Evolutionary conservation across 139 green algal species (phyloP).

Genomic region (Choricystis sp.): DNA sequence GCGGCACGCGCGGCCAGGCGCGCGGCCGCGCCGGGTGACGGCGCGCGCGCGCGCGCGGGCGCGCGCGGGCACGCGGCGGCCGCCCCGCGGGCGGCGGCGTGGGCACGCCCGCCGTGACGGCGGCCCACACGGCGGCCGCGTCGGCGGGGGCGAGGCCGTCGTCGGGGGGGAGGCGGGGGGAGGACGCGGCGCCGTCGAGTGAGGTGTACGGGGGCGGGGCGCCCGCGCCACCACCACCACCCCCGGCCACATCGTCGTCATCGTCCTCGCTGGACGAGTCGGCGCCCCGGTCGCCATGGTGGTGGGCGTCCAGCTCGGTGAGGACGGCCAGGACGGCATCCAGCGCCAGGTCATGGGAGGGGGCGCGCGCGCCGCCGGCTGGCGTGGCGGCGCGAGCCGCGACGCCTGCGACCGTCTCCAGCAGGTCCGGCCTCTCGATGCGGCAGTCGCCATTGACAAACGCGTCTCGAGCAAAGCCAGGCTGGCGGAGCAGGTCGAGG

Average conservation of each 20-base stretch:
- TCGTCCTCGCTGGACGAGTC: not conserved
- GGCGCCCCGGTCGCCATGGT: not conserved
- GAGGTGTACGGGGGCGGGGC: not conserved
- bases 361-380: constrained; percentile 41
- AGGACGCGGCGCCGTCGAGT: not conserved
- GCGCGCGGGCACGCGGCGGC: not conserved
- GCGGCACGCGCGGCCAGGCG: not conserved
- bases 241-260: not conserved
- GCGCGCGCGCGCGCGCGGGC: not conserved
- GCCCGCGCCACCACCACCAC: not conserved
- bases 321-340: constrained; percentile 81
- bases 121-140: not conserved
- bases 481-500: constrained; percentile 74
- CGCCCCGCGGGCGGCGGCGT: too few relatives aligned
- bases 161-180: not conserved
- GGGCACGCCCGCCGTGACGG: not conserved
- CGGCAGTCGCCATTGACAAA: constrained; percentile 86
- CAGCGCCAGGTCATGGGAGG: constrained; percentile 63
- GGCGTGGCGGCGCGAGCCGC: constrained; percentile 69
- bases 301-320: constrained; percentile 13
- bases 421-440: constrained; percentile 59
- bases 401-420: constrained; percentile 56
- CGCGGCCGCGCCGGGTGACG: not conserved
- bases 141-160: not conserved
- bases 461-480: constrained; percentile 63